Base-by-base conservation (phyloP, 495 filamentous ascomycete genomes). In the Talaromyces adpressus region DNA sequence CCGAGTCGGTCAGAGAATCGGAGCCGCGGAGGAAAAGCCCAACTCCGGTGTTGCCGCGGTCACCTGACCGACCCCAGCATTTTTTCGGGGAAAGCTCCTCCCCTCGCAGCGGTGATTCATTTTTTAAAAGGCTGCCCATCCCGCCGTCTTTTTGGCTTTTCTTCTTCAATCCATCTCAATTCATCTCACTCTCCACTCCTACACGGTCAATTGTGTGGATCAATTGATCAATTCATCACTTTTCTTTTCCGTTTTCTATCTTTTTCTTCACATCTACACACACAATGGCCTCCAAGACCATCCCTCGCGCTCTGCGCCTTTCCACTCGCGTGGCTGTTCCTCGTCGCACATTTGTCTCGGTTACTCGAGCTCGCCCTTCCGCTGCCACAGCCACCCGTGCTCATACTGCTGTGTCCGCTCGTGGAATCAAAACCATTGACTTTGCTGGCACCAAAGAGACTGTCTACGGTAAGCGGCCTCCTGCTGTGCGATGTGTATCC, bases 401-500 rank as follows among this genome's bases (percentile, higher is more conserved):
- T 67, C 77, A 81, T 69, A 72, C 81, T 68, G 78, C 82, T 66
- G 79, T 63, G 18, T 82, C 72, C 66, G 70, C 73, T 72, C 79
- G 79, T 68, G 79, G 79, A 62, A 60, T 81, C 65, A 81, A 81
- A 74, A 76, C 74, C 67, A 79, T 81, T 75, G 91, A 97, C 85
- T 98, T 98, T 75, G 94, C 94, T 63, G 94, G 92, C 66, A 81
- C 82, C 62, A 91, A 93, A 79, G 94, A 98, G 84, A 85, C 85
- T 59, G 95, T 98, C 72, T 97, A 91, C 71, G 91, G 91, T 93
- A 76, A 66, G 85, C 71, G 52, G 16, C 18, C 59, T 59, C 3
- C 57, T 32, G 29, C 18, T 20, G 6, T 22, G 20, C 25, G 7
- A 11, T 16, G 12, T 63, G 8, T 18, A n/a, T 8, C 16, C 29